Base-by-base conservation (phyloP, 2,329 filamentous ascomycete genomes). In the Laburnicola sp. region DNA sequence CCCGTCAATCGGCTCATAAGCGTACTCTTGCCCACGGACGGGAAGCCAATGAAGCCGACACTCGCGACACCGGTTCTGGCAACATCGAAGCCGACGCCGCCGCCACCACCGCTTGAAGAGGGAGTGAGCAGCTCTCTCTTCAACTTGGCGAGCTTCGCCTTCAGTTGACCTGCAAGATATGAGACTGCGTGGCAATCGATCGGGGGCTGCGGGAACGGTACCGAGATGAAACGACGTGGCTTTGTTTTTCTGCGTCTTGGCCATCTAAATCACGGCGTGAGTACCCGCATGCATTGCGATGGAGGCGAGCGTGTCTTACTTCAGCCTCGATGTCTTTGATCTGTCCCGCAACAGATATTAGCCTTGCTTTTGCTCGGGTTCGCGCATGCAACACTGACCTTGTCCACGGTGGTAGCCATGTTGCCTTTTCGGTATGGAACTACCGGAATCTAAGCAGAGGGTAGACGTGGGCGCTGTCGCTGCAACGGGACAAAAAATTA, bases 331-430 rank as follows among this genome's bases (percentile, higher is more conserved):
- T 89, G 69, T 93, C 89, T 77, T 96, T 96, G 82, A 97, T 97
- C 89, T 94, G 69, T 72, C 65, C 57, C 51, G 61, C 54, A 37
- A 57, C 54, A 50, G 59, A 57, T 63, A 49, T 71, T 63, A 71
- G 66, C 65, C 45, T 21, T 36, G 16, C 9, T 64, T 48, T 56
- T 43, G 51, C 46, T 64, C 76, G 76, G n/a, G 44, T n/a, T 32
- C 30, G 21, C 32, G 11, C 10, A 10, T 1, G 11, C 36, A 38
- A 41, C 32, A 68, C 82, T 63, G 72, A 89, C 91, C 88, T 97
- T 97, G 69, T 97, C 93, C 74, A 97, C 91, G 36, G 93, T 97
- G 55, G 93, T 97, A 82, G 93, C 82, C 94, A 97, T 97, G 69
- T 75, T 88, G 80, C 72, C 38, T 50, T 43, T 42, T 57, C 31